These are phyloP conservation scores for Salvia miltiorrhiza DNA, from an alignment of 257 asterid species.

Conservation along the genomic window DNA sequence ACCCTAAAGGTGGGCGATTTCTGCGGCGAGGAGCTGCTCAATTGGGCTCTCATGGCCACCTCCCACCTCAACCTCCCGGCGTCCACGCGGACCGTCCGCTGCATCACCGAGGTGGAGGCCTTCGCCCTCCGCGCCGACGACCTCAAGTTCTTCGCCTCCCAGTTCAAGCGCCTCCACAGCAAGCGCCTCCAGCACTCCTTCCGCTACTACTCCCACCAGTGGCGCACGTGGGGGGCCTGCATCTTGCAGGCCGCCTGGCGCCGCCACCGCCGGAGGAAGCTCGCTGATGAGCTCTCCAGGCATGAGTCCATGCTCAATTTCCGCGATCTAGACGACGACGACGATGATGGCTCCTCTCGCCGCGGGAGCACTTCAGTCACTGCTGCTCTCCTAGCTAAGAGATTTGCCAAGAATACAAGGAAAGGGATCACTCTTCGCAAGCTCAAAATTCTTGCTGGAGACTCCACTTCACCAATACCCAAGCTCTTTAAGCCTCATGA, in stretches of 20 bases:
- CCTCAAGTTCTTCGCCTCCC: conserved; percentile 69
- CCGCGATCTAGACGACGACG: background rate
- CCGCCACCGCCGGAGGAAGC: conserved; percentile 42
- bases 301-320: conserved; percentile 44
- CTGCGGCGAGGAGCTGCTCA: conserved; percentile 82
- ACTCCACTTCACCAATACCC: too few species aligned
- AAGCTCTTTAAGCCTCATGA: too few species aligned
- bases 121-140: conserved; percentile 80
- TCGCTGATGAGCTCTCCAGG: conserved; percentile 51
- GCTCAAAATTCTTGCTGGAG: too few species aligned
- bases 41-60: conserved; percentile 73
- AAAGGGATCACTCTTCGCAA: too few species aligned
- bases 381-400: background rate
- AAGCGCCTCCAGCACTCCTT: conserved; percentile 79
- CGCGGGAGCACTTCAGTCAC: background rate
- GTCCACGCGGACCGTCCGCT: conserved; percentile 70
- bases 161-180: conserved; percentile 81
- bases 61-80: conserved; percentile 62
- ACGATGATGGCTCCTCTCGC: conserved; percentile 23
- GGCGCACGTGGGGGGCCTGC: conserved; percentile 95
- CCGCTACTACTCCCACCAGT: conserved; percentile 78
- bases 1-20: conserved; percentile 72
- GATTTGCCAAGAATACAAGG: background rate
- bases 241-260: conserved; percentile 70
- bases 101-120: conserved; percentile 70